Percentiles rank a stretch among this genome's conserved stretches.
Conservation (phyloP, 306 rosid species). For the Vigna hirtella region DNA sequence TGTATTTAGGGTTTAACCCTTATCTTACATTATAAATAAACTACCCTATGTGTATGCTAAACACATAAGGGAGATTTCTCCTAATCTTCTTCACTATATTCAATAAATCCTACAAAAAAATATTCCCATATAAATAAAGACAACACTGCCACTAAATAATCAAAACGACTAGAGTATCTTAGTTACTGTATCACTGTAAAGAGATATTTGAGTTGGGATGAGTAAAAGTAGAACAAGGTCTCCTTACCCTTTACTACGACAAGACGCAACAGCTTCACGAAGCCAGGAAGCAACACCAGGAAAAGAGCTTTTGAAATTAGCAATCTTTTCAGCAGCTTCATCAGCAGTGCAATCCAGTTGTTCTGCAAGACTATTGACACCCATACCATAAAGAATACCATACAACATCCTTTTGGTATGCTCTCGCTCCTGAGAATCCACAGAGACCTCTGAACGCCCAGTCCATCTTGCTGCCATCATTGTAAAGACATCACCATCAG, state of each 20-base stretch:
- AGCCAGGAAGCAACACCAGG: constrained; percentile 98
- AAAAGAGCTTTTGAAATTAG: constrained; percentile 80
- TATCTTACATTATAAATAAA: no score
- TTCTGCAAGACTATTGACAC: constrained; percentile 84
- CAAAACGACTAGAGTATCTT: neutral
- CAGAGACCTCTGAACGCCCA: constrained; percentile 71
- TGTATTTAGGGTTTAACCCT: no score
- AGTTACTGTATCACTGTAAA: constrained; percentile 12
- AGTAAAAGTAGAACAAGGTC: constrained; percentile 39
- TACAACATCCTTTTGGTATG: constrained; percentile 92
- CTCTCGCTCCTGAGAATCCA: constrained; percentile 73
- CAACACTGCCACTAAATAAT: constrained; percentile 4
- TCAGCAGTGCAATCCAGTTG: constrained; percentile 78
- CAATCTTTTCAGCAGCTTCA: constrained; percentile 86
- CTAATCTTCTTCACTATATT: no score
- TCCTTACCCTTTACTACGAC: constrained; percentile 84
- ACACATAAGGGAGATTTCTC: no score
- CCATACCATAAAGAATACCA: constrained; percentile 99
- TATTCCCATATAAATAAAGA: neutral
- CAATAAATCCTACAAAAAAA: constrained; percentile 4
- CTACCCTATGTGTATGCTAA: no score
- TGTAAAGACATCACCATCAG: constrained; percentile 79
- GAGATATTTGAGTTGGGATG: constrained; percentile 23
- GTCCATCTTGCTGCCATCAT: constrained; percentile 96
- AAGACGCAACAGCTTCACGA: constrained; percentile 71